These are phyloP conservation scores for Boletus rubropictus DNA, from an alignment of 768 basidiomycete species.

Conservation along the genomic window DNA sequence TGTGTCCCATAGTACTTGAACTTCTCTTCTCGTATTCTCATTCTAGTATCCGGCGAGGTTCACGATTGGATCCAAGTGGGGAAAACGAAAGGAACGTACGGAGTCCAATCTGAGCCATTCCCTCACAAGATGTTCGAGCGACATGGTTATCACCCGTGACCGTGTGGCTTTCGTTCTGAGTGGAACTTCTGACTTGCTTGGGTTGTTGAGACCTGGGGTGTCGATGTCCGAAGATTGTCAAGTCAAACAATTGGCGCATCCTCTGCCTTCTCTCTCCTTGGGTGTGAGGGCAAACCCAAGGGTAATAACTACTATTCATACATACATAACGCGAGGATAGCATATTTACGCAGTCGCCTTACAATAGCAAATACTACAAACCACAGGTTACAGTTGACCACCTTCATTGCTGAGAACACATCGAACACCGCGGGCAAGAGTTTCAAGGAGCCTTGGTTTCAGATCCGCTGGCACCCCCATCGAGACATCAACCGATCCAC, in stretches of 20 bases:
- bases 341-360: background rate
- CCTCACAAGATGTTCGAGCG: slow-evolving; percentile 39
- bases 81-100: slow-evolving; percentile 22
- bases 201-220: background rate
- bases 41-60: slow-evolving; percentile 26
- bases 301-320: background rate
- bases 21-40: slow-evolving; percentile 33
- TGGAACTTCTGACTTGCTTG: background rate
- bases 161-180: background rate
- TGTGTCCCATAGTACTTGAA: slow-evolving; percentile 30
- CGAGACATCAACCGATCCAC: slow-evolving; percentile 19
- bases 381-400: background rate
- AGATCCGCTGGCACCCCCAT: slow-evolving; percentile 18
- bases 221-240: background rate
- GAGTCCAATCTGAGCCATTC: slow-evolving; percentile 49
- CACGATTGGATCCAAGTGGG: background rate
- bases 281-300: background rate
- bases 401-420: slow-evolving; percentile 1
- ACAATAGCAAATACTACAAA: background rate
- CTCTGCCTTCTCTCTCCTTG: background rate
- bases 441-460: slow-evolving; percentile 18
- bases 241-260: background rate
- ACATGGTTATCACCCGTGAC: background rate
- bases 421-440: slow-evolving; percentile 9
- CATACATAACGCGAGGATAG: background rate